Conservation (phyloP, 306 rosid genomes). For the Lablab purpureus region DNA sequence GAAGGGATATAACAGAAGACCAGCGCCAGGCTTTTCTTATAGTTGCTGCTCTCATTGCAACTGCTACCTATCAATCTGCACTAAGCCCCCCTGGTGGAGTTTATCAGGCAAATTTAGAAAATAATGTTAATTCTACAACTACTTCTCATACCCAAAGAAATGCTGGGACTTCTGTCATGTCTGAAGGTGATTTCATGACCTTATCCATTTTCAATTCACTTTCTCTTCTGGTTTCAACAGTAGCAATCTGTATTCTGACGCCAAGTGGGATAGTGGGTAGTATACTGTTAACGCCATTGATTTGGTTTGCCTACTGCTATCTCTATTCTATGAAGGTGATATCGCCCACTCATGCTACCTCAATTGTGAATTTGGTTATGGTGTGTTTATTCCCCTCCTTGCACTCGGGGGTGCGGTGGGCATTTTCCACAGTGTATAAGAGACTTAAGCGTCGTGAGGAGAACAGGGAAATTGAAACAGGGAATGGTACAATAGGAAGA, state of each 20-base stretch:
- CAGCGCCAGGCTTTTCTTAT: neutral
- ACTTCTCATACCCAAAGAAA: too few relatives aligned
- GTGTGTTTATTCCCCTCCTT: neutral
- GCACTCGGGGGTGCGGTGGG: neutral
- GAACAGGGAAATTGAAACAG: neutral
- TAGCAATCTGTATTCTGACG: constrained; percentile 31
- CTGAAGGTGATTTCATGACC: too few relatives aligned
- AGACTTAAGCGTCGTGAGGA: neutral
- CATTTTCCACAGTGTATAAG: neutral
- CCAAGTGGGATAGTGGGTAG: constrained; percentile 18
- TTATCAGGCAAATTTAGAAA: neutral
- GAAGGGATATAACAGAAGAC: constrained; percentile 13
- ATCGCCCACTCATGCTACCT: neutral
- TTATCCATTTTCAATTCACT: neutral
- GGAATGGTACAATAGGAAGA: neutral
- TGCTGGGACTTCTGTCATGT: neutral
- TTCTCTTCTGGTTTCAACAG: constrained; percentile 10
- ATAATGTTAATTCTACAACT: neutral
- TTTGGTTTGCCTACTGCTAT: constrained; percentile 16
- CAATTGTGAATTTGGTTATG: neutral
- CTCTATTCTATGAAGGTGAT: neutral
- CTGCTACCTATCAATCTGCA: neutral
- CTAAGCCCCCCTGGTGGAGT: constrained; percentile 5
- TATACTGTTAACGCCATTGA: neutral
- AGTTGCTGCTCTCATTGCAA: constrained; percentile 1